phyloP scores from a whole-genome alignment of 2,329 filamentous ascomycete species.

The Fusarium succisae region DNA sequence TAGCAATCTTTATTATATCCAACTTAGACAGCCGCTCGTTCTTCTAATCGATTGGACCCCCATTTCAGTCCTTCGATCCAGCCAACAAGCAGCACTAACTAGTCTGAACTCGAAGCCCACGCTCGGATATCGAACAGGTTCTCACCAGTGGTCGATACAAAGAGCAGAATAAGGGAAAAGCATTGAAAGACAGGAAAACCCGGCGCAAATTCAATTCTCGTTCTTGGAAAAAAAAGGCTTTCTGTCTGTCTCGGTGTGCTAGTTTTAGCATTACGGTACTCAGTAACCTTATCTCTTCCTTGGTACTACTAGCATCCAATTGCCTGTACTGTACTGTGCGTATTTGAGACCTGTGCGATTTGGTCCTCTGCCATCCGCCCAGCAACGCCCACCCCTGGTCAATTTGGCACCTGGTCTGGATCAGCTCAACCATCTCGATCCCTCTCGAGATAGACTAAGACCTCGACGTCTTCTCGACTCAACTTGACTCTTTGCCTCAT shows the following conservation, averaged over 20 bases:
- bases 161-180: not conserved
- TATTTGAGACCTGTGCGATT: constrained; percentile 34
- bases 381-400: constrained; percentile 40
- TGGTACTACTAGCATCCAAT: not conserved
- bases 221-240: constrained; percentile 16
- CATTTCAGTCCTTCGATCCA: not conserved
- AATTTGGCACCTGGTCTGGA: constrained; percentile 34
- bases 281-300: constrained; percentile 28
- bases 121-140: constrained; percentile 5
- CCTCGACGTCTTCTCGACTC: constrained; percentile 25
- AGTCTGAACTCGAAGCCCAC: constrained; percentile 7
- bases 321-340: constrained; percentile 25
- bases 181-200: constrained; percentile 5
- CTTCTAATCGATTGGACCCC: not conserved
- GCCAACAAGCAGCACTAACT: not conserved
- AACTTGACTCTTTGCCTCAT: constrained; percentile 1
- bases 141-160: constrained; percentile 7
- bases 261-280: constrained; percentile 19
- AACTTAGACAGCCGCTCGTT: constrained; percentile 31
- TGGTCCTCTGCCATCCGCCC: constrained; percentile 35
- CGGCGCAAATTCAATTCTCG: constrained; percentile 28
- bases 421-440: constrained; percentile 31
- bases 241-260: constrained; percentile 27
- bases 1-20: constrained; percentile 26
- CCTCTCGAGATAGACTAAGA: constrained; percentile 30